Evolutionary conservation across 2,329 filamentous ascomycete genomes (phyloP), one percentile per base, ranked within the genome.

Genomic region (Sarocladium strictum): DNA sequence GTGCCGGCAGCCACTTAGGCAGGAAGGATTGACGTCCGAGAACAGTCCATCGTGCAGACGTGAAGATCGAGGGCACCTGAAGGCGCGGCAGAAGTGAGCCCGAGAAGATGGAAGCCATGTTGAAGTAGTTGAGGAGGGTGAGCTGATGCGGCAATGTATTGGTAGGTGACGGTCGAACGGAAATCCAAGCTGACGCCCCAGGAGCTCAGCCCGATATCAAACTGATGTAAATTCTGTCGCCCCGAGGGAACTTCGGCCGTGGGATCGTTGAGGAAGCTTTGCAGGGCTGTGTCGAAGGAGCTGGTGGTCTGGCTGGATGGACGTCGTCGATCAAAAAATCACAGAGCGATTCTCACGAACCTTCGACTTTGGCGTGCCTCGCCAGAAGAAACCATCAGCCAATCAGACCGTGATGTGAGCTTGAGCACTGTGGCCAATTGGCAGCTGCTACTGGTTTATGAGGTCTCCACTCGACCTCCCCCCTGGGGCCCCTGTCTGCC

Each of bases 41-140:
- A 29, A 40, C 3, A 19, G 32, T 11, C 47, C 47, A 66, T 58
- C 76, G 74, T 54, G 74, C 70, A 45, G 73, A 67, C 23, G 70
- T 66, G 56, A 72, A 66, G 53, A 72, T 65, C 47, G 67, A 67
- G 56, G 72, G 64, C 45, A 74, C 66, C 47, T 76, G 72, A 47
- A 83, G 67, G 57, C 78, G 75, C 52, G 84, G 81, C 55, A 87
- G 70, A 59, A 87, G 76, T 49, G 78, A 71, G 21, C 76, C 58
- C 43, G 65, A 62, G 54, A 64, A 53, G n/a, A n/a, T n/a, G 53
- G 69, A 69, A 49, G 77, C 76, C 78, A 81, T 81, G 53, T 61
- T 70, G 62, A 61, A 51, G 27, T 10, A n/a, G n/a, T n/a, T n/a
- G n/a, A n/a, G n/a, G n/a, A n/a, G n/a, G n/a, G n/a, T n/a, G n/a